phyloP scores from a whole-genome alignment of 495 filamentous ascomycete genomes.

The Patellaria atrata region DNA sequence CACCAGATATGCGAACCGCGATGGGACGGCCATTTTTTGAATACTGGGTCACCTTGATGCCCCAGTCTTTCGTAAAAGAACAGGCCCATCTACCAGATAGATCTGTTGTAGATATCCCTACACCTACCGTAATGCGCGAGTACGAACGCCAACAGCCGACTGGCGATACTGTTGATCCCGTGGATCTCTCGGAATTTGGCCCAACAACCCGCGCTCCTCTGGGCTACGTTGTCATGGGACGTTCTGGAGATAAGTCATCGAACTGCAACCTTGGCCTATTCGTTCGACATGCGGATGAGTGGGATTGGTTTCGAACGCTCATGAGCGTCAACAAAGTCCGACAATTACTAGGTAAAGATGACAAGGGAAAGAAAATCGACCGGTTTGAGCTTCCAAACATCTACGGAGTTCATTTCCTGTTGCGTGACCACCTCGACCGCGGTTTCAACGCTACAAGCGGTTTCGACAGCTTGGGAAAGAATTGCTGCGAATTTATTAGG shows the following conservation, averaged over 20 bases:
- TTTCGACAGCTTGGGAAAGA: conserved; percentile 12
- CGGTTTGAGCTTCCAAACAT: conserved; percentile 10
- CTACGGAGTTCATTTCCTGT: conserved; percentile 7
- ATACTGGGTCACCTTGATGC: conserved; percentile 10
- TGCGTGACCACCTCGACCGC: conserved; percentile 7
- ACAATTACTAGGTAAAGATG: conserved; percentile 7
- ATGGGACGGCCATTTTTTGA: conserved; percentile 8
- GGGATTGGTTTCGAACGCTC: conserved; percentile 9
- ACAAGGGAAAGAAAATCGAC: conserved; percentile 8
- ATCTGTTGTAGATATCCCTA: conserved; percentile 3
- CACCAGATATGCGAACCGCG: conserved; percentile 11
- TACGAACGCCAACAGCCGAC: conserved; percentile 6
- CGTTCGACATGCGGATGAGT: conserved; percentile 7
- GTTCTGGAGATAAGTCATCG: conserved; percentile 12
- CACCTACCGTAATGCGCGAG: conserved; percentile 4
- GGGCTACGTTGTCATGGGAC: conserved; percentile 9
- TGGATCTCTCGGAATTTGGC: conserved; percentile 9
- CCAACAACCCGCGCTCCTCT: conserved; percentile 9
- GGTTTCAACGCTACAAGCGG: conserved; percentile 5
- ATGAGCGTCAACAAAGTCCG: conserved; percentile 5
- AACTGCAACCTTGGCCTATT: conserved; percentile 12
- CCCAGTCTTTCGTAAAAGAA: conserved; percentile 5
- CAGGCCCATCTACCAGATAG: conserved; percentile 8
- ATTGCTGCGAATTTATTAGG: conserved; percentile 7
- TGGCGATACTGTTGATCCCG: conserved; percentile 5